phyloP scores from a whole-genome alignment of 2,329 filamentous ascomycete species.

The Sclerotinia glacialis region DNA sequence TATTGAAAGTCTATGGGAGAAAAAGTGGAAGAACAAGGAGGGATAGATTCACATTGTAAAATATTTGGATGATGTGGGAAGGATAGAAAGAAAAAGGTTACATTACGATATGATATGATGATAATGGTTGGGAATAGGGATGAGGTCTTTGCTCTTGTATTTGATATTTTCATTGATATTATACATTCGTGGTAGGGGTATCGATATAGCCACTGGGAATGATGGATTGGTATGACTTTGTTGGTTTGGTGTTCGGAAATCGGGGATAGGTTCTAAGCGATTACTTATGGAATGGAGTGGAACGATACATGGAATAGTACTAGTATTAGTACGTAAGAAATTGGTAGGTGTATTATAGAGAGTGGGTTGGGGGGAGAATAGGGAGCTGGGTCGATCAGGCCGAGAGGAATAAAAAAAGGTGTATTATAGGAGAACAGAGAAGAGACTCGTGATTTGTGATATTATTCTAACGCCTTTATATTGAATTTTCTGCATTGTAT shows the following conservation, averaged over 20 bases:
- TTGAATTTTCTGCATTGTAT: background rate
- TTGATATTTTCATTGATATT: slow-evolving; percentile 1
- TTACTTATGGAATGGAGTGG: background rate
- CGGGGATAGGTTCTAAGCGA: background rate
- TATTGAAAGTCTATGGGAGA: slow-evolving; percentile 1
- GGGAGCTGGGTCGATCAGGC: too few species aligned
- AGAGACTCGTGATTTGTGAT: background rate
- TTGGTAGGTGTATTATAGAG: slow-evolving; percentile 6
- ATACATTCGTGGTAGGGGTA: background rate
- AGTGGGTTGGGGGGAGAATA: background rate
- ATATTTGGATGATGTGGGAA: background rate
- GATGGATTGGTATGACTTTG: background rate
- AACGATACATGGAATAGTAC: background rate
- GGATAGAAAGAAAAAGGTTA: slow-evolving; percentile 5
- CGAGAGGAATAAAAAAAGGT: background rate
- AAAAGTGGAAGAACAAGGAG: background rate
- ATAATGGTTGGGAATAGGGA: background rate
- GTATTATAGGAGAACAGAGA: background rate
- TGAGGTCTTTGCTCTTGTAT: background rate
- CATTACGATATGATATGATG: slow-evolving; percentile 13
- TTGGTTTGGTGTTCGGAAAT: slow-evolving; percentile 2
- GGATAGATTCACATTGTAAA: slow-evolving; percentile 21
- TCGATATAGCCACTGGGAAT: background rate
- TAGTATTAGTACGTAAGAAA: background rate
- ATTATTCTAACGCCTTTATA: background rate